Evolutionary conservation across 2,329 filamentous ascomycete species (phyloP), one percentile per base, ranked within the genome.

Genomic region (Dactylellina parvicollis): DNA sequence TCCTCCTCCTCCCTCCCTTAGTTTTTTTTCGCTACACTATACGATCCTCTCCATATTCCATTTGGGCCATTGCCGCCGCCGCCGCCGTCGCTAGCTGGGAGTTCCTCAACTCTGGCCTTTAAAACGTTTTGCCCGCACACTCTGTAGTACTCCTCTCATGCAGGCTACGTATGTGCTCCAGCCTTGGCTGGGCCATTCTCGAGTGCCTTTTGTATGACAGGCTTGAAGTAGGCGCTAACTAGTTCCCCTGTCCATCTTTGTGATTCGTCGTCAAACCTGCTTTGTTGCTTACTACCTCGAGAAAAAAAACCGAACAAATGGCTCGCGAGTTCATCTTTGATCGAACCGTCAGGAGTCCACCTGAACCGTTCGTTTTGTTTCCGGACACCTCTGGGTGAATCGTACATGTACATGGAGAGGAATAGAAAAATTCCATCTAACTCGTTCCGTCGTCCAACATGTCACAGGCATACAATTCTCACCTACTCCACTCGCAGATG

Each of bases 401-500:
- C 4, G 9, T 34, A 20, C 14, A 3, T 36, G 24, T 4, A 47
- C 9, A 49, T 14, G 5, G 46, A 12, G 12, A 36, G 18, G 18
- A 34, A 57, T 28, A 46, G 40, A 52, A 46, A 47, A 67, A 60
- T 50, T 34, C 12, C 32, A 12, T 64, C 32, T 54, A 54, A 44
- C 59, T 34, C 30, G 14, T 32, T 32, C 32, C n/a, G 26, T 26
- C 24, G 24, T 34, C 9, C 26, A 46, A 36, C 12, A 10, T 60
- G 52, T 65, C 61, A 52, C 54, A 75, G 64, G 64, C 75, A 44
- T 75, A 65, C 46, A 69, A 64, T 67, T 69, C 73, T 74, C 59
- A 71, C 62, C 69, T 57, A 67, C 52, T 74, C 44, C 72, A 70
- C 32, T 64, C 52, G 30, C 57, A 71, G 72, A 76, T 77, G 76